A percentile compares a stretch with the other conserved stretches of the same genome.
Conservation (phyloP, 306 rosid genomes). For the Sphenostylis stenocarpa region DNA sequence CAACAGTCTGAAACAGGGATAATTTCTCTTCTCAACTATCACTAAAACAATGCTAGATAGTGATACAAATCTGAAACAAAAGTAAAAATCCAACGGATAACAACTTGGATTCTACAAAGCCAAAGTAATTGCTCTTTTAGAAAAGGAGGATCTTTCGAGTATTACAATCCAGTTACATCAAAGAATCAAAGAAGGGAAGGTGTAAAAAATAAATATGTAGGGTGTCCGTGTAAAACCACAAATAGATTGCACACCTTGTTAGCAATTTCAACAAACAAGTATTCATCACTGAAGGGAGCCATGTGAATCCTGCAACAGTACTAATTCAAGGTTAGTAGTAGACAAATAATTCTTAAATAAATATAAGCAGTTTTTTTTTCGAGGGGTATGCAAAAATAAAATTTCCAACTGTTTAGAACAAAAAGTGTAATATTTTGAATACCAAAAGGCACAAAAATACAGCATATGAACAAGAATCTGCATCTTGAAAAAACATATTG, state of each 20-base stretch:
- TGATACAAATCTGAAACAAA: not conserved
- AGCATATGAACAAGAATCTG: not conserved
- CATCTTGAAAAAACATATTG: not conserved
- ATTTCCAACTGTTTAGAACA: not conserved
- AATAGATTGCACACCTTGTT: constrained; percentile 63
- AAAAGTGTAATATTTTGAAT: not conserved
- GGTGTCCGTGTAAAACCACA: not conserved
- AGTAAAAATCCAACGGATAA: not conserved
- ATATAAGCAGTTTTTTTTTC: not conserved
- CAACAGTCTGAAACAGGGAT: not conserved
- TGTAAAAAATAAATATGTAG: not conserved
- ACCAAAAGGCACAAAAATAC: not conserved
- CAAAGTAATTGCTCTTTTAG: not conserved
- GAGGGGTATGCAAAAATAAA: constrained; percentile 3
- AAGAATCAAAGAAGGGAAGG: not conserved
- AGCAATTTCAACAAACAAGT: constrained; percentile 80
- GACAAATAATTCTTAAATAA: not conserved
- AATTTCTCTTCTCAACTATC: not conserved
- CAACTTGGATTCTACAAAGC: not conserved
- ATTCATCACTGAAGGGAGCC: constrained; percentile 96
- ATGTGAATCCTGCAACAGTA: constrained; percentile 73
- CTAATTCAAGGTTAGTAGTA: constrained; percentile 37
- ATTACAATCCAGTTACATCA: not conserved
- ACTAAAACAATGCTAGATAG: not conserved
- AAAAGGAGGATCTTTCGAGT: not conserved